phyloP scores from a whole-genome alignment of 2,329 filamentous ascomycete species.

The Fusarium tupiense region DNA sequence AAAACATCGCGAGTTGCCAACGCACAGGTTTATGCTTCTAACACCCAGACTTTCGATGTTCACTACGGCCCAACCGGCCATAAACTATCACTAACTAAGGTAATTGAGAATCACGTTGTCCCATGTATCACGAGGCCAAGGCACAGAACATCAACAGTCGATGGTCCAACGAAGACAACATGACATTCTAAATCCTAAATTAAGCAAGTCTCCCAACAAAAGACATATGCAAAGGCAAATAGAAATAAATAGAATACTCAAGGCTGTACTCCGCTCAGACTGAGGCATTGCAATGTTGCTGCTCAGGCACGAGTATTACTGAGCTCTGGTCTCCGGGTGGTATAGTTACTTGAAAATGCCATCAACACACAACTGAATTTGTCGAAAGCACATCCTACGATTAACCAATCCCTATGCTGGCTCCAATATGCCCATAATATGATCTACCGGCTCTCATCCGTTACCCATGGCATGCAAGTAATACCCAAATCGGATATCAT shows the following conservation, averaged over 20 bases:
- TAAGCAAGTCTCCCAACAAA: neutral
- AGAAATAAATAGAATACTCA: neutral
- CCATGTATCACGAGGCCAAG: neutral
- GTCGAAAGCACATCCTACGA: neutral
- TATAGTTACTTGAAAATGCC: neutral
- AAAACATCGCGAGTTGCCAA: too few species aligned
- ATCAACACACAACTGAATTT: neutral
- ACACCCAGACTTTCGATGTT: too few species aligned
- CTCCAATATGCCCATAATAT: neutral
- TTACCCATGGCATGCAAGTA: neutral
- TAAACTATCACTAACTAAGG: neutral
- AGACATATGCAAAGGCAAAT: too few species aligned
- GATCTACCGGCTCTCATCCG: neutral
- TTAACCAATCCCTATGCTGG: neutral
- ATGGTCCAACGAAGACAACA: neutral
- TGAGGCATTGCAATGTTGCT: neutral
- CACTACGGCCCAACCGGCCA: neutral
- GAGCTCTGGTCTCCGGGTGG: neutral
- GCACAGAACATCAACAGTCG: neutral
- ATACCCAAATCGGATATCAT: constrained; percentile 1
- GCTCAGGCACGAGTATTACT: neutral
- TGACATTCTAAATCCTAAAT: neutral
- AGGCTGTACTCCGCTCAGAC: neutral
- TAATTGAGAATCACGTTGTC: neutral
- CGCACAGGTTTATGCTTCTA: too few species aligned